Base-by-base conservation (phyloP, 192 early-diverging fungal genomes). In the Dissophora globulifera region DNA sequence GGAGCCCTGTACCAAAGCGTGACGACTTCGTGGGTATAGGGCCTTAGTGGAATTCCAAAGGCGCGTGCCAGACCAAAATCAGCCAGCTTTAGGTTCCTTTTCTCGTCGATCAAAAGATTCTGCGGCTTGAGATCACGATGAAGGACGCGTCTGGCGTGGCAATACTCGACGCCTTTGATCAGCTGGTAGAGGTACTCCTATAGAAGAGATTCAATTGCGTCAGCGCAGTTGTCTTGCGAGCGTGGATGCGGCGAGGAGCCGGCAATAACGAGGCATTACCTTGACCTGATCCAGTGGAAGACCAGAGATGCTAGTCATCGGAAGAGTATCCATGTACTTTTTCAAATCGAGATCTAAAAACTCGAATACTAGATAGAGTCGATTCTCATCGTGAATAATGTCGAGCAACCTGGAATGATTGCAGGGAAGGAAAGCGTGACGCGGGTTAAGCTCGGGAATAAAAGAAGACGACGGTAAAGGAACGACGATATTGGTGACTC, bases 91-190 rank as follows among this genome's bases (percentile, higher is more conserved):
- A 99, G 81, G 71, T 88, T 94, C 3, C 95, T 93, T 0, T 82
- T 80, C 69, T 88, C 88, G 69, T 98, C 96, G 78, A 99, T 97
- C 31, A 99, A 86, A 61, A 98, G 78, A 68, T 99, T 99, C 80
- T 98, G 96, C 12, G 96, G 97, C 66, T 99, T 99, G 42, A 99
- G 82, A 62, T 99, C 97, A n/a, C 97, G 89, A 72, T 99, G 97
- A 23, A 99, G 82, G 50, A 98, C 92, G 17, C 97, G 89, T 56
- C 89, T 90, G 25, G 88, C 88, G 79, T 99, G 97, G 62, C 96
- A 98, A 83, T 91, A 97, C 35, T 85, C 81, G 16, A 99, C 80
- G 6, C 97, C 97, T 64, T 88, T 88, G 74, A 96, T 76, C n/a
- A 99, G 82, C 79, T 99, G 97, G 75, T 90, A 86, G 81, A 94